A percentile compares a stretch with the other conserved stretches of the same genome.
These are phyloP conservation scores for Pezizomycotina sp. DNA, from an alignment of 2,329 filamentous ascomycete genomes.

Conservation along the genomic window DNA sequence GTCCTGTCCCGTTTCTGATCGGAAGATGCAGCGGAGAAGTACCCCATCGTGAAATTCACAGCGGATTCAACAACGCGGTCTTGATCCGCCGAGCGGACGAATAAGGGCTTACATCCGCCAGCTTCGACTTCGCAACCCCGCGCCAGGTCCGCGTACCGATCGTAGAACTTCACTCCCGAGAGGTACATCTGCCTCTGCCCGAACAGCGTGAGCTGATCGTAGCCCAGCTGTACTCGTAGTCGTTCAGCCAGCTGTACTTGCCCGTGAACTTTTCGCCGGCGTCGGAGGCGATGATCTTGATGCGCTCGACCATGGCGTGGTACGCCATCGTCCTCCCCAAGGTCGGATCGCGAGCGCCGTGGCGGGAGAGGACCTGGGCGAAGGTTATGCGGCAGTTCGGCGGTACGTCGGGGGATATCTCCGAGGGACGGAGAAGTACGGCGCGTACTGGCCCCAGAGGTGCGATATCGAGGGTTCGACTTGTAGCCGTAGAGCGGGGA, in stretches of 20 bases:
- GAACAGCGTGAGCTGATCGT: constrained; percentile 51
- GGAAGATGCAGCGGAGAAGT: too few species aligned
- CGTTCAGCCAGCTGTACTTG: constrained; percentile 51
- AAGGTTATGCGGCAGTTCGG: constrained; percentile 58
- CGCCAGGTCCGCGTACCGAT: constrained; percentile 51
- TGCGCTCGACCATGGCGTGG: constrained; percentile 43
- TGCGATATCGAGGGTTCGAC: too few species aligned
- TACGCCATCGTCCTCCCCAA: constrained; percentile 48
- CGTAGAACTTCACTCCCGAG: constrained; percentile 60
- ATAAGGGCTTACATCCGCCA: too few species aligned
- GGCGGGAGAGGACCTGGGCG: constrained; percentile 64
- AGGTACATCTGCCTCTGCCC: constrained; percentile 55
- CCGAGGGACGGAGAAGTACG: constrained; percentile 58
- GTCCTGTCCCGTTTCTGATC: constrained; percentile 37
- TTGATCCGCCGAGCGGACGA: constrained; percentile 54
- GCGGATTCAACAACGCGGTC: constrained; percentile 59
- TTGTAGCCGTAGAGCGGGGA: too few species aligned
- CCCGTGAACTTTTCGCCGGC: constrained; percentile 38
- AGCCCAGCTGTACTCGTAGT: constrained; percentile 56
- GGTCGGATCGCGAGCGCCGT: constrained; percentile 73
- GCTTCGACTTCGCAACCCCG: constrained; percentile 35
- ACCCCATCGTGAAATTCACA: constrained; percentile 57
- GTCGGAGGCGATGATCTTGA: constrained; percentile 41
- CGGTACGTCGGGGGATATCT: constrained; percentile 45
- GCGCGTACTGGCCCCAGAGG: constrained; percentile 75